Evolutionary conservation across 208 protist genomes (phyloP).

Genomic region (Trypanosoma lewisi): DNA sequence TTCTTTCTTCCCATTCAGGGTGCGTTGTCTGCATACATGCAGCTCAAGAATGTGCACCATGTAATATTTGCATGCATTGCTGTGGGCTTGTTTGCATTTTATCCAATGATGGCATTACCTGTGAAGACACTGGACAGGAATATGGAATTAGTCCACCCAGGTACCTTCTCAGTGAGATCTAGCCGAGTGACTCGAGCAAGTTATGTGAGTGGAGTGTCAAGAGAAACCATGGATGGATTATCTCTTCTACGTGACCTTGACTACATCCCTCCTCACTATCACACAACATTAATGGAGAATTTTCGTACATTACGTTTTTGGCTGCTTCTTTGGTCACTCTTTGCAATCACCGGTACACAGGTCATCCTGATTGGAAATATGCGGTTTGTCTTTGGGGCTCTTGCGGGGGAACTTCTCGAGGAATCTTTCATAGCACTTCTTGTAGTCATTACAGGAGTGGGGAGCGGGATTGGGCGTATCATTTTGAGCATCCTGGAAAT

Average conservation of each 20-base stretch:
- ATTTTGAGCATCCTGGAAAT: conserved; percentile 27
- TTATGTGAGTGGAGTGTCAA: not conserved
- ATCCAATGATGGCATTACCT: conserved; percentile 54
- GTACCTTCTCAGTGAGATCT: not conserved
- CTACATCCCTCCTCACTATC: conserved; percentile 30
- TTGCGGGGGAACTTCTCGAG: conserved; percentile 17
- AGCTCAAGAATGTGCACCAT: conserved; percentile 30
- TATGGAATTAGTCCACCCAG: not conserved
- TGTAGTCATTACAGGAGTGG: conserved; percentile 27
- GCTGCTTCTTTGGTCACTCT: conserved; percentile 21
- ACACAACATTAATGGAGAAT: conserved; percentile 20
- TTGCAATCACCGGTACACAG: conserved; percentile 8
- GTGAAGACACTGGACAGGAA: conserved; percentile 39
- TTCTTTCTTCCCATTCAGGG: conserved; percentile 68
- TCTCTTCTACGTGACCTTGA: conserved; percentile 1
- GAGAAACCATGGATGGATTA: not conserved
- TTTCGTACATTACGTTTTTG: conserved; percentile 14
- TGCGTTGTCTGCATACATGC: conserved; percentile 35
- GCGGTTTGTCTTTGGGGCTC: conserved; percentile 19
- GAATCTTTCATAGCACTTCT: conserved; percentile 40
- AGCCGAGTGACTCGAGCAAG: not conserved
- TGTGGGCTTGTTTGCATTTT: conserved; percentile 29
- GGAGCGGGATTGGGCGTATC: conserved; percentile 32
- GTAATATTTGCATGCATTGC: conserved; percentile 44
- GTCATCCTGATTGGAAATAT: conserved; percentile 21